Evolutionary conservation across 352 stramenopile genomes (phyloP).

Genomic region (Blastocystis sp.): DNA sequence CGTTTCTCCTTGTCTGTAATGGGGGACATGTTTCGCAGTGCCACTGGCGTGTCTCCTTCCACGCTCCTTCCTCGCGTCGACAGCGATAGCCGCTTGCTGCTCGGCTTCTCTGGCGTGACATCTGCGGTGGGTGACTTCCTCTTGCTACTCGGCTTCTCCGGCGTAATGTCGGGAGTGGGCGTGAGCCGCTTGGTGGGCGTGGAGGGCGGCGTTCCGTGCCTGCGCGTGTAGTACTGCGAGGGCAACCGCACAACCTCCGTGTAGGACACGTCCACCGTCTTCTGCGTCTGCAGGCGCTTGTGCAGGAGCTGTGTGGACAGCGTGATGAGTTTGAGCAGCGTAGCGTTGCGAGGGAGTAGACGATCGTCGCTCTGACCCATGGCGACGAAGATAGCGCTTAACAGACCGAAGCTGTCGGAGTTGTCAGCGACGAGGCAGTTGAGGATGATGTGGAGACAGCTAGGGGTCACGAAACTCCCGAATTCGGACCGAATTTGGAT

Average conservation of each 20-base stretch:
- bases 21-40: no score
- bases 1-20: no score
- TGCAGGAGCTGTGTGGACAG: conserved; percentile 2
- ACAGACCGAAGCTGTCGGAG: not conserved
- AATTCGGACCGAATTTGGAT: not conserved
- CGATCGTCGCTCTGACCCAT: not conserved
- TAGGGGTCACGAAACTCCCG: no score
- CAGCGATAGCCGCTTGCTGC: no score
- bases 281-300: not conserved
- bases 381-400: not conserved
- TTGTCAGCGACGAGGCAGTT: not conserved
- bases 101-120: no score
- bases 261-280: conserved; percentile 24
- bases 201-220: not conserved
- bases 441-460: conserved; percentile 1
- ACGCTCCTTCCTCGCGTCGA: no score
- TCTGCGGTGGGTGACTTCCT: no score
- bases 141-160: no score
- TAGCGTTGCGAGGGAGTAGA: not conserved
- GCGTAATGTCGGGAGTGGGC: no score
- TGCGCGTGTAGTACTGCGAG: conserved; percentile 10
- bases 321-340: not conserved
- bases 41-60: no score
- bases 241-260: not conserved
- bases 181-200: not conserved